Conservation (phyloP, 208 protist genomes). For the Porcisia deanei region DNA sequence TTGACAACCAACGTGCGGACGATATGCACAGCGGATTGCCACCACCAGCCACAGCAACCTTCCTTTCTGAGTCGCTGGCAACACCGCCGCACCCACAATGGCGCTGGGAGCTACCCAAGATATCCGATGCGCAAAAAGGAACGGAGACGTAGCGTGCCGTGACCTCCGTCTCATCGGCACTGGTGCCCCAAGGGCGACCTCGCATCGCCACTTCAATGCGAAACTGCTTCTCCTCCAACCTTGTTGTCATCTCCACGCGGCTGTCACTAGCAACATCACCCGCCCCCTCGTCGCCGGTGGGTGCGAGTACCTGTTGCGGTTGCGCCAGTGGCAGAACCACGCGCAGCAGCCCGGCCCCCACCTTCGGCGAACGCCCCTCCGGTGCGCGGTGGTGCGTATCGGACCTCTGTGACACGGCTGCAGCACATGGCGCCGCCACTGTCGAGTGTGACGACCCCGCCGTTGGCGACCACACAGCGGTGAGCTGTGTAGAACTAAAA, state of each 20-base stretch:
- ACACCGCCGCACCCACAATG: background rate
- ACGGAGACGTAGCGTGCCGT: conserved; percentile 8
- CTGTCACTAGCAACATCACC: background rate
- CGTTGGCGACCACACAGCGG: background rate
- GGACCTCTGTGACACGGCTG: too few species aligned
- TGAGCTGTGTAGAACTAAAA: background rate
- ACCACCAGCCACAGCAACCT: background rate
- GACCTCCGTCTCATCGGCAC: background rate
- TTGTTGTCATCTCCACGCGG: background rate
- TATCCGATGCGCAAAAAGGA: conserved; percentile 10
- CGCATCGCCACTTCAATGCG: conserved; percentile 17
- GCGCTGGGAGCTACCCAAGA: background rate
- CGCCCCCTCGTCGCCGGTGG: background rate
- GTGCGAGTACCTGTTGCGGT: background rate
- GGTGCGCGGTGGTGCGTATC: background rate
- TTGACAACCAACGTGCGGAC: background rate
- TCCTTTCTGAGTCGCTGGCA: background rate
- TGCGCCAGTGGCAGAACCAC: background rate
- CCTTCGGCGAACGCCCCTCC: background rate
- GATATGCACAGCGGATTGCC: background rate
- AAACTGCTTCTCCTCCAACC: conserved; percentile 8
- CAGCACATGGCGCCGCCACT: background rate
- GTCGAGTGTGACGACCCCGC: background rate
- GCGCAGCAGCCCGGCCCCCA: background rate
- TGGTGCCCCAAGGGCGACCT: background rate